Percentiles rank a stretch among this genome's conserved stretches.
Conservation (phyloP, 371 early-diverging fungal genomes). For the Lichtheimia corymbifera region DNA sequence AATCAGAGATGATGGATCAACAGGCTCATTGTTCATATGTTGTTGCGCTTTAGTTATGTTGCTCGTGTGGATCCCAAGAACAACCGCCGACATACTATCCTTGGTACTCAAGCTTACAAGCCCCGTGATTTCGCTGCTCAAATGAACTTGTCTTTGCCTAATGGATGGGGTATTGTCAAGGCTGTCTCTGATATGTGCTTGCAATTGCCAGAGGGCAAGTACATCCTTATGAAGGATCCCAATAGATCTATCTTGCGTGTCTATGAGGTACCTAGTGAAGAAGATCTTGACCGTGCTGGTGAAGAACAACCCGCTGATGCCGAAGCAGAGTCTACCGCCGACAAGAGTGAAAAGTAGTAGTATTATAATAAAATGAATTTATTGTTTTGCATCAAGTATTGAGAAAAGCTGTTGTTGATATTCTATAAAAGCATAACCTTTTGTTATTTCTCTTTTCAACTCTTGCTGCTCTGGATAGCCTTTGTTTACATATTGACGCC, state of each 20-base stretch:
- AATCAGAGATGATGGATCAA: neutral
- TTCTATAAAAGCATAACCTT: too few relatives aligned
- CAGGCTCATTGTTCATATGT: neutral
- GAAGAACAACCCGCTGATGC: constrained; percentile 50
- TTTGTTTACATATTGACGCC: too few relatives aligned
- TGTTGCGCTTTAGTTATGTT: constrained; percentile 54
- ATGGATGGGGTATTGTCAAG: constrained; percentile 96
- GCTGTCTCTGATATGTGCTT: constrained; percentile 87
- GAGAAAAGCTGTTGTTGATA: too few relatives aligned
- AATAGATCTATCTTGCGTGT: constrained; percentile 87
- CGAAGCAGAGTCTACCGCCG: constrained; percentile 6
- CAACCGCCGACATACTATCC: constrained; percentile 77
- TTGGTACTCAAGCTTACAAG: constrained; percentile 85
- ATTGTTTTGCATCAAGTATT: neutral
- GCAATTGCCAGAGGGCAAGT: constrained; percentile 88
- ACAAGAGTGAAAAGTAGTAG: constrained; percentile 3
- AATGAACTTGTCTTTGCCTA: constrained; percentile 82
- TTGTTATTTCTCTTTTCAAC: too few relatives aligned
- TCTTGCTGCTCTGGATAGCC: too few relatives aligned
- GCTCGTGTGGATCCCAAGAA: constrained; percentile 82
- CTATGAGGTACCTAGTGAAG: constrained; percentile 71
- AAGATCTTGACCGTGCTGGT: constrained; percentile 63
- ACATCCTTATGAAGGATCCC: constrained; percentile 94
- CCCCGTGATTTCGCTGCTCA: constrained; percentile 92
- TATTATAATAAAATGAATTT: neutral